Percentiles rank a stretch among this genome's conserved stretches.
Evolutionary conservation across 352 stramenopile species (phyloP).

Genomic region (Achlya hypogyna): DNA sequence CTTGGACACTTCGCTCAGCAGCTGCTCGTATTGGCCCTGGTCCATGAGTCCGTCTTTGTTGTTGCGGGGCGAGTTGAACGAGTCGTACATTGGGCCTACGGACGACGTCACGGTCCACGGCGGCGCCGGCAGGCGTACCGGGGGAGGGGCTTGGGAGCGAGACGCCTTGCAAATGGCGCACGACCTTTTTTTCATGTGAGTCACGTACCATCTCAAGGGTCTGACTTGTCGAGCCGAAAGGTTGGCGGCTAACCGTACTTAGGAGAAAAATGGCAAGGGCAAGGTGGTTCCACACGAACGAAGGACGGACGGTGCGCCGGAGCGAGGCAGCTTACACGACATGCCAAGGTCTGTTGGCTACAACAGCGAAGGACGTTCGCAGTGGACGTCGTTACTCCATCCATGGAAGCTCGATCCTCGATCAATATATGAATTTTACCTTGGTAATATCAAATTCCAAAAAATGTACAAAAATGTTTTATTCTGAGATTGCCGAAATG

Average conservation of each 20-base stretch:
- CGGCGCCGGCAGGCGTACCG: not conserved
- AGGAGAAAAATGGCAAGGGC: not conserved
- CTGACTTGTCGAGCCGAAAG: not conserved
- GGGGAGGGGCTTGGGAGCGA: not conserved
- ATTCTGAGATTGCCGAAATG: too few species aligned
- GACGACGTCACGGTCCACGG: not conserved
- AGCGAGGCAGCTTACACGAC: too few species aligned
- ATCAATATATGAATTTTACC: too few species aligned
- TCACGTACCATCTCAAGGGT: constrained; percentile 3
- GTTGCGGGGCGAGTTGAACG: constrained; percentile 37
- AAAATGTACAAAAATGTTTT: too few species aligned
- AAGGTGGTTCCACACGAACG: too few species aligned
- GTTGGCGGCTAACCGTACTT: not conserved
- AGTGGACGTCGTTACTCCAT: too few species aligned
- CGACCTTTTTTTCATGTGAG: not conserved
- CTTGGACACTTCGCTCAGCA: constrained; percentile 50
- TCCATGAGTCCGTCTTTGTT: constrained; percentile 25
- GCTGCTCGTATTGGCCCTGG: constrained; percentile 36
- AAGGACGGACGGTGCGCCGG: too few species aligned
- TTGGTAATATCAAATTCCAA: too few species aligned
- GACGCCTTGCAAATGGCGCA: not conserved
- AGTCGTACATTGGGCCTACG: constrained; percentile 27
- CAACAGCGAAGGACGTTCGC: too few species aligned
- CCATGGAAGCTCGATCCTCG: too few species aligned
- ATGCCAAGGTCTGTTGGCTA: too few species aligned